Evolutionary conservation across 1,139 yeast genomes (phyloP).

Genomic region (Meyerozyma athensensis): DNA sequence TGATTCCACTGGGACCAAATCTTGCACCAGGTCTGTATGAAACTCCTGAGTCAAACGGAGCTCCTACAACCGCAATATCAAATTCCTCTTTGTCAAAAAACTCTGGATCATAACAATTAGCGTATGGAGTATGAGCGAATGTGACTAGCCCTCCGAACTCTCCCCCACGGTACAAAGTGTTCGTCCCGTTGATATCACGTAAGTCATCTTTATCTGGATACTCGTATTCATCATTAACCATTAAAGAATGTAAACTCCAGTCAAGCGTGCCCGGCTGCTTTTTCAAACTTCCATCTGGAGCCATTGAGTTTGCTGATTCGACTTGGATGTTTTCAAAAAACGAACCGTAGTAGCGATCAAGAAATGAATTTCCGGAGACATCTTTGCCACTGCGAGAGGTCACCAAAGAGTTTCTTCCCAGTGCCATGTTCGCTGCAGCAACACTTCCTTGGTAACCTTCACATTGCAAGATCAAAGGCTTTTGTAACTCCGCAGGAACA

Average conservation of each 20-base stretch:
- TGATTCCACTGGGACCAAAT: constrained; percentile 7
- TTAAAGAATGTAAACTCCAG: constrained; percentile 20
- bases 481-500: background rate
- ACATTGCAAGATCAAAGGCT: background rate
- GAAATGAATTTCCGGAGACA: constrained; percentile 17
- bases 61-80: constrained; percentile 6
- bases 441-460: background rate
- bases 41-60: constrained; percentile 6
- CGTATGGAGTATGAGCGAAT: constrained; percentile 38
- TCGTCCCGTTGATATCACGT: constrained; percentile 30
- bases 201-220: constrained; percentile 34
- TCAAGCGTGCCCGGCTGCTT: constrained; percentile 20
- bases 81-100: constrained; percentile 16
- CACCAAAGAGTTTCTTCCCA: constrained; percentile 5
- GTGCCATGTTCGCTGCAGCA: background rate
- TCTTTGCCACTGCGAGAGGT: constrained; percentile 7
- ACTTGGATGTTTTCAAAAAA: constrained; percentile 19
- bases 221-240: constrained; percentile 24
- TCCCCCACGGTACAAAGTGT: constrained; percentile 32
- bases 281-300: constrained; percentile 12
- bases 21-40: constrained; percentile 6
- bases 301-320: background rate
- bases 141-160: constrained; percentile 45
- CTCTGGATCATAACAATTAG: constrained; percentile 31
- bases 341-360: constrained; percentile 27